phyloP scores from a whole-genome alignment of 495 filamentous ascomycete species.

The Letharia columbiana region DNA sequence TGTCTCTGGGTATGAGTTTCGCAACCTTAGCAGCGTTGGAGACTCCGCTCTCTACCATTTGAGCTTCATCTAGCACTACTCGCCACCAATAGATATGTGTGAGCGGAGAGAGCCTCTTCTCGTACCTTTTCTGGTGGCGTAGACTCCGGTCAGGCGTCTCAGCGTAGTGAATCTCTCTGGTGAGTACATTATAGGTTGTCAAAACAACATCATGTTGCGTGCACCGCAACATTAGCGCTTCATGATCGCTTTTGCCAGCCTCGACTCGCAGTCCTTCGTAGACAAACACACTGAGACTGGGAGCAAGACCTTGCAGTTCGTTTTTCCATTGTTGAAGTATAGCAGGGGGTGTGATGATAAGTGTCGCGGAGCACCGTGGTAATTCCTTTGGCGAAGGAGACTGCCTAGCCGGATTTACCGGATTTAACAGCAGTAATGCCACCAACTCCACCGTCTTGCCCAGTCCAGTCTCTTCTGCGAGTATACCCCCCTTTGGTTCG shows the following conservation, averaged over 20 bases:
- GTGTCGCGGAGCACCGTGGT: slow-evolving; percentile 52
- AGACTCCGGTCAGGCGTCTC: slow-evolving; percentile 55
- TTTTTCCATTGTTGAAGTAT: slow-evolving; percentile 82
- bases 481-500: slow-evolving; percentile 49
- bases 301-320: slow-evolving; percentile 64
- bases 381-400: slow-evolving; percentile 30
- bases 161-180: slow-evolving; percentile 68
- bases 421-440: slow-evolving; percentile 49
- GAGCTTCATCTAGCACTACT: slow-evolving; percentile 87
- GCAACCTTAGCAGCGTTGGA: slow-evolving; percentile 77
- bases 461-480: slow-evolving; percentile 95
- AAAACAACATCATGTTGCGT: slow-evolving; percentile 64
- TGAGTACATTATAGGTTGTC: slow-evolving; percentile 75
- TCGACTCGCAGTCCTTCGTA: slow-evolving; percentile 43
- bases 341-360: slow-evolving; percentile 78
- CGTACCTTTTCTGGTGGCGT: slow-evolving; percentile 57
- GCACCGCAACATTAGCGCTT: slow-evolving; percentile 43
- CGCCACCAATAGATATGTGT: slow-evolving; percentile 83
- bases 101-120: slow-evolving; percentile 62
- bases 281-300: slow-evolving; percentile 45
- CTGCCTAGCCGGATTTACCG: slow-evolving; percentile 17
- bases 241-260: slow-evolving; percentile 32
- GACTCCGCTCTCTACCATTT: slow-evolving; percentile 86
- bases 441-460: slow-evolving; percentile 92
- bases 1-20: slow-evolving; percentile 66